A percentile compares a stretch with the other conserved stretches of the same genome.
These are phyloP conservation scores for Heterobasidion parviporum DNA, from an alignment of 1,284 basidiomycete genomes.

Conservation along the genomic window DNA sequence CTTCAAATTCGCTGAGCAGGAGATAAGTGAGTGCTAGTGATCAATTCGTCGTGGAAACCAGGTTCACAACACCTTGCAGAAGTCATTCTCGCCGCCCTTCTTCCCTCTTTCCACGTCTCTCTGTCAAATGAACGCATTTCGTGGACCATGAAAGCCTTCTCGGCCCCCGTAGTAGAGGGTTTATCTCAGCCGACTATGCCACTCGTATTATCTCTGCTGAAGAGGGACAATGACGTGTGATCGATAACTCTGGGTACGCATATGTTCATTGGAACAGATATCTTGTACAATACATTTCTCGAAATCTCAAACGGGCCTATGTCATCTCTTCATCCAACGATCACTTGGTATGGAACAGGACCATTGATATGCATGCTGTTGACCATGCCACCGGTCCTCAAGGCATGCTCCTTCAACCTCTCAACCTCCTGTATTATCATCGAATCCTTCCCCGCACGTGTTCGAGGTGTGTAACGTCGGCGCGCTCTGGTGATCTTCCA, in stretches of 20 bases:
- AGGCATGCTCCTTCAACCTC: constrained; percentile 20
- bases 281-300: too few species aligned
- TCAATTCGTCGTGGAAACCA: too few species aligned
- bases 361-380: constrained; percentile 26
- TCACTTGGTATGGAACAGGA: constrained; percentile 19
- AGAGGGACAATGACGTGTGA: too few species aligned
- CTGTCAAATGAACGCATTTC: neutral
- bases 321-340: constrained; percentile 7
- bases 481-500: constrained; percentile 22
- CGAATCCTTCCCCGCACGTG: constrained; percentile 21
- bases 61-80: neutral
- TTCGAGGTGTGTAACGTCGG: constrained; percentile 18
- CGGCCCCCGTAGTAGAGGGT: neutral
- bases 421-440: constrained; percentile 21
- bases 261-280: too few species aligned
- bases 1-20: neutral
- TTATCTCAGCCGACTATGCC: too few species aligned
- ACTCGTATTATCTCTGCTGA: too few species aligned
- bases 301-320: too few species aligned
- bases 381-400: constrained; percentile 17
- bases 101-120: neutral
- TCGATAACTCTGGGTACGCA: too few species aligned
- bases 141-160: neutral
- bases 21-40: neutral
- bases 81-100: neutral